Evolutionary conservation across 1,284 basidiomycete species (phyloP), one percentile per base, ranked within the genome.

Genomic region (Sporisorium iseilematis-ciliati): DNA sequence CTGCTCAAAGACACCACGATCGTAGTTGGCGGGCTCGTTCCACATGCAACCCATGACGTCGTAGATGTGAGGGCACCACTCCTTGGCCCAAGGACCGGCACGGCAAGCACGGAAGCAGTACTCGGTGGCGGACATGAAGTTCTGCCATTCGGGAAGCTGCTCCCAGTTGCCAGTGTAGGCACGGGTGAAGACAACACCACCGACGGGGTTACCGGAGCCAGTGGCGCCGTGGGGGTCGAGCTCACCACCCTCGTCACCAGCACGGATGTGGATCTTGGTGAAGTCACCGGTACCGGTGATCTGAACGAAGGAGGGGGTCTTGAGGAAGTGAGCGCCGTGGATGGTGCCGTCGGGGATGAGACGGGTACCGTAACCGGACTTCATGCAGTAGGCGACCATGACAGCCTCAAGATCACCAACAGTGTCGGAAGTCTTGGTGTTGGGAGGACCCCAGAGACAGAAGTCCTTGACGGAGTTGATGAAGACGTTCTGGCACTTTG

Each of bases 321-420:
- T 87, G 70, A 90, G 87, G 78, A 90, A 90, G 85, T 92, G 92
- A 29, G 90, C 92, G 61, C 90, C 90, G 21, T 87, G 87, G 83
- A 94, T 90, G 26, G 92, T 87, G 35, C 91, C 92, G 67, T 90
- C 88, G 25, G 93, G 93, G 75, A 95, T 93, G 69, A 92, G 85
- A 58, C 91, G 90, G 16, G 91, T 90, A 59, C 60, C 73, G 64
- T 75, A 72, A 29, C 79, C 78, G 7, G 67, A 87, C 87, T 91
- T 89, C 45, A 87, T 87, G 83, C 92, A 93, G 90, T 90, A 93
- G 40, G 91, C 86, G 55, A 92, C 90, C 81, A 90, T 89, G 68
- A 90, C 87, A 50, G 88, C 89, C 89, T 91, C 71, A 55, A 75
- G 57, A 56, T 72, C 68, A 31, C 79, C 80, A 59, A 84, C 70